A percentile compares a stretch with the other conserved stretches of the same genome.
Evolutionary conservation across 2,329 filamentous ascomycete genomes (phyloP).

Genomic region (Beauveria asiatica): DNA sequence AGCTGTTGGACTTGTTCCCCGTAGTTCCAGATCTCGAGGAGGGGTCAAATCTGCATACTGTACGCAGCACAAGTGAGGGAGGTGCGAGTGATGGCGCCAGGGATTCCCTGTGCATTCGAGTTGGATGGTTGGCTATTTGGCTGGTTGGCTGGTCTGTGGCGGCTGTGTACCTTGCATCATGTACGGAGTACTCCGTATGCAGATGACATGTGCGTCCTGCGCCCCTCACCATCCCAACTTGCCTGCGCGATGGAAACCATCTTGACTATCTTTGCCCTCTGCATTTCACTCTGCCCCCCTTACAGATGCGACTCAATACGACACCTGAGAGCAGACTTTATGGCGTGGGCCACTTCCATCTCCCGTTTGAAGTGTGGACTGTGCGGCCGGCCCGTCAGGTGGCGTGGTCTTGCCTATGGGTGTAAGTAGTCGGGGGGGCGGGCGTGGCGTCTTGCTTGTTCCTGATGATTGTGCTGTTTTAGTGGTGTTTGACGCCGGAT

Average conservation of each 20-base stretch:
- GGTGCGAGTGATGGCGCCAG: neutral
- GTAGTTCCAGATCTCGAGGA: no score
- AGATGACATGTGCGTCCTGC: no score
- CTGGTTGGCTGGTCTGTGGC: no score
- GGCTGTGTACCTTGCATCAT: neutral
- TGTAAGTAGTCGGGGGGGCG: neutral
- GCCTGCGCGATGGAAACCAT: no score
- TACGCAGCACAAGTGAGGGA: no score
- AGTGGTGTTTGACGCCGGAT: neutral
- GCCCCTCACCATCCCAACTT: no score
- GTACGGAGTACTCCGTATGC: neutral
- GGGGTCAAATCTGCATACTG: no score
- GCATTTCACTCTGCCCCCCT: neutral
- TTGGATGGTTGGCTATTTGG: neutral
- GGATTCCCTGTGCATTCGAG: neutral
- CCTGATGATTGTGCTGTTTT: neutral
- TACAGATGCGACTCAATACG: neutral
- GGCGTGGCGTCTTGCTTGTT: neutral
- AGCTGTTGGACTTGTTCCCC: no score
- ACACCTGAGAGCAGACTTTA: constrained; percentile 17
- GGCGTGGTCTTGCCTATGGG: neutral
- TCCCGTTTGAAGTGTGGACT: constrained; percentile 2
- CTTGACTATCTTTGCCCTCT: no score
- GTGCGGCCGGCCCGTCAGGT: neutral
- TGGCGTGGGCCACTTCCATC: neutral